Evolutionary conservation across 495 filamentous ascomycete genomes (phyloP).

Genomic region (Hypoxylon fuscum): DNA sequence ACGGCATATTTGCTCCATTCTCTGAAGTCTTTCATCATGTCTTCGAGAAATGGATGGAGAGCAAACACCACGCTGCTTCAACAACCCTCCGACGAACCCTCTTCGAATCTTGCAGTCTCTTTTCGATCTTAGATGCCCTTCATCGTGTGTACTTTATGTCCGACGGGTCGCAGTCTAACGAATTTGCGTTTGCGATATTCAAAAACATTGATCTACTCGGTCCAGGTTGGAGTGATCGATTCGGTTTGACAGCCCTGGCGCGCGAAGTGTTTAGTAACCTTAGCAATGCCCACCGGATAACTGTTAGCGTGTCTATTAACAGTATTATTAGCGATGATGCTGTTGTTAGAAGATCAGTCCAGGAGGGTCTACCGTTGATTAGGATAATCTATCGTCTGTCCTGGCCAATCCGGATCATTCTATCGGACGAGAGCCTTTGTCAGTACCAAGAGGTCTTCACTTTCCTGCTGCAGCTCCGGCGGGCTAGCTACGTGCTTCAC

Average conservation of each 20-base stretch:
- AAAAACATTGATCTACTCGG: conserved; percentile 75
- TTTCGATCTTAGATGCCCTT: conserved; percentile 70
- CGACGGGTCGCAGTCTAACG: conserved; percentile 69
- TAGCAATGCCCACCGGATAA: conserved; percentile 68
- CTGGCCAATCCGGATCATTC: conserved; percentile 88
- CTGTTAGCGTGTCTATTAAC: conserved; percentile 59
- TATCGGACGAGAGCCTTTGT: conserved; percentile 66
- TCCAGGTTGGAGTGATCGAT: conserved; percentile 80
- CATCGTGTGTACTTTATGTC: conserved; percentile 76
- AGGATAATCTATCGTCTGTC: conserved; percentile 71
- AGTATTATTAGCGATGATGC: conserved; percentile 41
- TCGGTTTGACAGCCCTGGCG: conserved; percentile 80
- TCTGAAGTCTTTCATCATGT: conserved; percentile 73
- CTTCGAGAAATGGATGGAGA: conserved; percentile 76
- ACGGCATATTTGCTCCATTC: conserved; percentile 71
- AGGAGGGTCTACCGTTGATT: conserved; percentile 62
- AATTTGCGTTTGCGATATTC: conserved; percentile 75
- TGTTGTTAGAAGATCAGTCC: conserved; percentile 54
- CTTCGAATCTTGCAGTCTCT: conserved; percentile 73
- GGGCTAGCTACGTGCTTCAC: conserved; percentile 74
- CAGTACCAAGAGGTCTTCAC: conserved; percentile 76
- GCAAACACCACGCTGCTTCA: conserved; percentile 74
- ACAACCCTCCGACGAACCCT: conserved; percentile 70
- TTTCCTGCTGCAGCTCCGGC: conserved; percentile 79
- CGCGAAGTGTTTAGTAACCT: conserved; percentile 70